Evolutionary conservation across 257 asterid species (phyloP).

Genomic region (Misopates orontium): DNA sequence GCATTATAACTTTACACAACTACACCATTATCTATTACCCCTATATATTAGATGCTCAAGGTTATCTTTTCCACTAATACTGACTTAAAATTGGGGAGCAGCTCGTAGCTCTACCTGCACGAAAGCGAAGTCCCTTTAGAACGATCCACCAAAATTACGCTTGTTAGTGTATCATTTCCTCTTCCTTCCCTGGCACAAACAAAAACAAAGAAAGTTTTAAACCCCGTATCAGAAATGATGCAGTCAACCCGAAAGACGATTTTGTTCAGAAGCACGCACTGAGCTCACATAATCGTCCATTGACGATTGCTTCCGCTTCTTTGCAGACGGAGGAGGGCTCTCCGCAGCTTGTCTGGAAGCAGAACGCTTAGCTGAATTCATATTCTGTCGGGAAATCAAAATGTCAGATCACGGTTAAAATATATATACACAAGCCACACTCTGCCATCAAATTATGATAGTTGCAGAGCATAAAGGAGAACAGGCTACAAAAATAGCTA

Average conservation of each 20-base stretch:
- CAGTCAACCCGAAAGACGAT: neutral
- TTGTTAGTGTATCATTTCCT: conserved; percentile 49
- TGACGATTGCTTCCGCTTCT: conserved; percentile 69
- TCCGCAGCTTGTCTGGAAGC: conserved; percentile 71
- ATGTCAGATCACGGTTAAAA: neutral
- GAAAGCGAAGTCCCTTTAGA: neutral
- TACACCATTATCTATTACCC: too few species aligned
- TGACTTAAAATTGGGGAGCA: too few species aligned
- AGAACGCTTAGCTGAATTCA: conserved; percentile 78
- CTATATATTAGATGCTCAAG: too few species aligned
- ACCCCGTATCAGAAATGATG: neutral
- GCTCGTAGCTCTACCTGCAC: neutral
- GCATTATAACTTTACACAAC: too few species aligned
- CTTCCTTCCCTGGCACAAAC: conserved; percentile 62
- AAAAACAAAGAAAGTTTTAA: neutral
- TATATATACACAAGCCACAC: neutral
- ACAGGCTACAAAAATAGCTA: neutral
- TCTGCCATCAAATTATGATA: neutral
- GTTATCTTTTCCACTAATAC: too few species aligned
- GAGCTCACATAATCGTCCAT: conserved; percentile 84
- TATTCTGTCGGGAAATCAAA: conserved; percentile 35
- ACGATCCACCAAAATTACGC: neutral
- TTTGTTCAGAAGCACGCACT: conserved; percentile 37
- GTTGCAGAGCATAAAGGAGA: neutral
- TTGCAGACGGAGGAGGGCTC: conserved; percentile 64